Evolutionary conservation across 2,329 filamentous ascomycete genomes (phyloP).

Genomic region (Seiridium unicorne): DNA sequence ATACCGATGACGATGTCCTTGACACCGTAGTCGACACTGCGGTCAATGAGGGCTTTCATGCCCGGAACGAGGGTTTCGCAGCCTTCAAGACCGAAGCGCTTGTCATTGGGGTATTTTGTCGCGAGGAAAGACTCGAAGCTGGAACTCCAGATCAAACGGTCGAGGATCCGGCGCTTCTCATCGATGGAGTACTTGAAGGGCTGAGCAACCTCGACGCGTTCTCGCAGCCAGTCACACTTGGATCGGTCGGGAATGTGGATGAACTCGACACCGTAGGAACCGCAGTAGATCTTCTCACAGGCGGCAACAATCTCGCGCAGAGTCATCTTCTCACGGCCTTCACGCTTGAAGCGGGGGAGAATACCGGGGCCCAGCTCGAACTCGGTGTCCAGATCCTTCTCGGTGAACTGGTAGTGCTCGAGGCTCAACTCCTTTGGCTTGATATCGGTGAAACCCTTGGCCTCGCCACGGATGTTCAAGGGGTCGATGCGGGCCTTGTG

Average conservation of each 20-base stretch:
- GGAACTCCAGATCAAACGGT: slow-evolving; percentile 97
- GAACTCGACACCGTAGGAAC: slow-evolving; percentile 96
- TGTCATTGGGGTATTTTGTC: slow-evolving; percentile 99
- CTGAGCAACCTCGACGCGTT: slow-evolving; percentile 88
- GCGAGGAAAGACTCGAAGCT: slow-evolving; percentile 95
- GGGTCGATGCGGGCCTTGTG: slow-evolving; percentile 98
- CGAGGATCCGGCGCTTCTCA: slow-evolving; percentile 96
- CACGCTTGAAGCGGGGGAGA: slow-evolving; percentile 86
- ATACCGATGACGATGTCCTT: slow-evolving; percentile 99
- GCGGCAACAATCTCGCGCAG: slow-evolving; percentile 89
- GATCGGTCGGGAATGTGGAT: slow-evolving; percentile 98
- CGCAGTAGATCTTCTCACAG: slow-evolving; percentile 95
- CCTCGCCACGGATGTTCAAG: slow-evolving; percentile 85
- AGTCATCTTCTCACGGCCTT: slow-evolving; percentile 91
- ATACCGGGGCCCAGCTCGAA: slow-evolving; percentile 93
- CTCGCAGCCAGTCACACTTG: slow-evolving; percentile 97
- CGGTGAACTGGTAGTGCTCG: slow-evolving; percentile 91
- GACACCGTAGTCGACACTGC: slow-evolving; percentile 95
- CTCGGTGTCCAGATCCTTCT: slow-evolving; percentile 89
- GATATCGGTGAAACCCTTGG: slow-evolving; percentile 78
- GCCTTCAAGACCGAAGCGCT: slow-evolving; percentile 97
- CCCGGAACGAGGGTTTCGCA: slow-evolving; percentile 95
- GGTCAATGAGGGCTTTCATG: slow-evolving; percentile 99
- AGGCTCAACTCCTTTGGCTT: slow-evolving; percentile 91
- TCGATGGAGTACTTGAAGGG: slow-evolving; percentile 98